Evolutionary conservation across 2,329 filamentous ascomycete genomes (phyloP).

Genomic region (Diplocarpon mali): DNA sequence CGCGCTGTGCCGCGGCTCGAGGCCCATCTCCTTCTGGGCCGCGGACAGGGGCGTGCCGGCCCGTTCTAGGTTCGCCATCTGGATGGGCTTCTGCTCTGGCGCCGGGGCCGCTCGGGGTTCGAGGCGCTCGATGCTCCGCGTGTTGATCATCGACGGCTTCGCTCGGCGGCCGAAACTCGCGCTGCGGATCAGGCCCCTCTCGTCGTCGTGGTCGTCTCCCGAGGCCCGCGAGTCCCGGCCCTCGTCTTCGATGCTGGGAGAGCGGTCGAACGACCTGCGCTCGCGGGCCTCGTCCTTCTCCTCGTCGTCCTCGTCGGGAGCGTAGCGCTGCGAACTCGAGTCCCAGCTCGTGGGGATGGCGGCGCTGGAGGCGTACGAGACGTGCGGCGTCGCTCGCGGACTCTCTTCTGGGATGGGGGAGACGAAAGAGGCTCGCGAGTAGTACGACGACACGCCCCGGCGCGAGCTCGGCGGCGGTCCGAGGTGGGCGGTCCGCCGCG

Average conservation of each 20-base stretch:
- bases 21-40: neutral
- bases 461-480: conserved; percentile 51
- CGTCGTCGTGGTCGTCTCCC: conserved; percentile 33
- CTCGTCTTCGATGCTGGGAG: conserved; percentile 18
- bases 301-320: conserved; percentile 27
- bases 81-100: conserved; percentile 25
- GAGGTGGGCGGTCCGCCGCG: conserved; percentile 40
- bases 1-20: conserved; percentile 11
- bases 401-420: conserved; percentile 69
- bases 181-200: conserved; percentile 42
- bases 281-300: conserved; percentile 12
- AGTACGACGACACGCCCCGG: conserved; percentile 51
- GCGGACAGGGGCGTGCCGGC: conserved; percentile 7
- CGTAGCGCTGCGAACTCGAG: conserved; percentile 33
- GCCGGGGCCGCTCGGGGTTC: conserved; percentile 18
- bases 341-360: conserved; percentile 62
- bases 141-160: conserved; percentile 44
- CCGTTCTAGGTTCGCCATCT: conserved; percentile 30
- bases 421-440: conserved; percentile 55
- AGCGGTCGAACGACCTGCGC: conserved; percentile 13
- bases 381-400: conserved; percentile 39
- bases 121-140: conserved; percentile 25
- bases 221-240: conserved; percentile 23
- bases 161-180: conserved; percentile 51
- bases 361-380: conserved; percentile 62